Percentiles rank a stretch among this genome's conserved stretches.
Conservation (phyloP, 768 basidiomycete genomes). For the Lepiota subincarnata region DNA sequence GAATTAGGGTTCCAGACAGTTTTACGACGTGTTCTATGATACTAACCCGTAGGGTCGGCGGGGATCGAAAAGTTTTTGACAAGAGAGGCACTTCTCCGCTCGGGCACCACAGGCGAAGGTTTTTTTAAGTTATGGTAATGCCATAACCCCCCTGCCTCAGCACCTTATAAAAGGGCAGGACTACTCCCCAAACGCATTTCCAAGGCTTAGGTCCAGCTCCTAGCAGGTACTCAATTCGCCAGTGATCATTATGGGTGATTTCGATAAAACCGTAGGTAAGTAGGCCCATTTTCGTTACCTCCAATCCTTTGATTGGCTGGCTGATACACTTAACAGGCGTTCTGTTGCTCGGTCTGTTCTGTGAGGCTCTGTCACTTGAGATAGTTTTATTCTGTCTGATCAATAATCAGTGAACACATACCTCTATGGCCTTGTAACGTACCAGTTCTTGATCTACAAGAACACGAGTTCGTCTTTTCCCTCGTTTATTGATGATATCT, state of each 20-base stretch:
- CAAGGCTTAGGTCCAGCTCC: too few relatives aligned
- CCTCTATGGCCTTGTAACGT: conserved; percentile 31
- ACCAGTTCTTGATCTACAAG: conserved; percentile 30
- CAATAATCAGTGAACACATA: conserved; percentile 19
- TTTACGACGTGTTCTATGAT: neutral
- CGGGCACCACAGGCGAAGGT: neutral
- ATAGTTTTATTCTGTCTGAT: neutral
- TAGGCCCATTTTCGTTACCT: neutral
- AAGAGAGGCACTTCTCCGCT: neutral
- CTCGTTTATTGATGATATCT: conserved; percentile 8
- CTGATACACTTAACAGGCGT: conserved; percentile 20
- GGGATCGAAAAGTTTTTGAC: neutral
- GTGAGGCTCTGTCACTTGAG: conserved; percentile 15
- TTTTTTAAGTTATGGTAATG: neutral
- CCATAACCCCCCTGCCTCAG: neutral
- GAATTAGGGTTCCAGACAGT: neutral
- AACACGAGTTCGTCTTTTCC: conserved; percentile 19
- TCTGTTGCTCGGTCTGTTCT: conserved; percentile 27
- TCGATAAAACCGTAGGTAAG: conserved; percentile 11
- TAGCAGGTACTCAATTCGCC: neutral
- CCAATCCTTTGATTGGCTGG: neutral
- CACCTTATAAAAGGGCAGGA: conserved; percentile 3
- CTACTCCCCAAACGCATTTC: neutral
- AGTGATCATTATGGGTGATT: conserved; percentile 20
- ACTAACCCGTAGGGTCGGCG: neutral